phyloP scores from a whole-genome alignment of 1,284 basidiomycete species.

The Pseudozyma sp. region DNA sequence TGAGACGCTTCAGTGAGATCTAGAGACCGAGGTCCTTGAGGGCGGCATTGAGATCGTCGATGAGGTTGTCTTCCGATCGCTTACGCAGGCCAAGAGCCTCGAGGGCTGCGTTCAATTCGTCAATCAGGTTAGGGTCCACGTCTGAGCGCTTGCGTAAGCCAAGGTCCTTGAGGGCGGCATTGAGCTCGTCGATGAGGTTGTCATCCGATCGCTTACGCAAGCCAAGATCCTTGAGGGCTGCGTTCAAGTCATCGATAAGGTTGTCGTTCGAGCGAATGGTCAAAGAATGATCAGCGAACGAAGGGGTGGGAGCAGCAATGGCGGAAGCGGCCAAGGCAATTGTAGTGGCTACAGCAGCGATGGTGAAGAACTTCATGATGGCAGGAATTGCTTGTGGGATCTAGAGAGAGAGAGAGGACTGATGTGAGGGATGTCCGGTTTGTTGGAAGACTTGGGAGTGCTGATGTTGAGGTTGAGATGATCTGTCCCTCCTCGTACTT shows the following conservation, averaged over 20 bases:
- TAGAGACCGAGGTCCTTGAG: constrained; percentile 3
- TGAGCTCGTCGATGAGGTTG: constrained; percentile 11
- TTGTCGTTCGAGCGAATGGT: neutral
- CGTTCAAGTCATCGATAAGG: constrained; percentile 13
- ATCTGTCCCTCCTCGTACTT: too few relatives aligned
- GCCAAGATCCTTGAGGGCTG: constrained; percentile 3
- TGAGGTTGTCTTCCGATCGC: constrained; percentile 1
- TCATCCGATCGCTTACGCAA: constrained; percentile 5
- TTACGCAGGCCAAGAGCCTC: constrained; percentile 12
- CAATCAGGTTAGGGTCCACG: constrained; percentile 10
- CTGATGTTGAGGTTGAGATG: too few relatives aligned
- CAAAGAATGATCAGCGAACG: too few relatives aligned
- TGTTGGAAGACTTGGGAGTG: too few relatives aligned
- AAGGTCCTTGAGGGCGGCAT: neutral
- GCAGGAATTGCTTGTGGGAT: too few relatives aligned
- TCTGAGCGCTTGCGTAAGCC: too few relatives aligned
- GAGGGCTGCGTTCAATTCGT: constrained; percentile 2
- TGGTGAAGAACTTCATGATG: too few relatives aligned
- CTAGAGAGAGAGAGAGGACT: too few relatives aligned
- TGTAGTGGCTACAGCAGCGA: too few relatives aligned
- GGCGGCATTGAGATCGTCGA: constrained; percentile 6
- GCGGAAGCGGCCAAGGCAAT: too few relatives aligned
- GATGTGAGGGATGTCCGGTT: too few relatives aligned
- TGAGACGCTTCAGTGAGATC: too few relatives aligned
- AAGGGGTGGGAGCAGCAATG: neutral